Base-by-base conservation (phyloP, 2,329 filamentous ascomycete species). In the Exophiala bonariae region DNA sequence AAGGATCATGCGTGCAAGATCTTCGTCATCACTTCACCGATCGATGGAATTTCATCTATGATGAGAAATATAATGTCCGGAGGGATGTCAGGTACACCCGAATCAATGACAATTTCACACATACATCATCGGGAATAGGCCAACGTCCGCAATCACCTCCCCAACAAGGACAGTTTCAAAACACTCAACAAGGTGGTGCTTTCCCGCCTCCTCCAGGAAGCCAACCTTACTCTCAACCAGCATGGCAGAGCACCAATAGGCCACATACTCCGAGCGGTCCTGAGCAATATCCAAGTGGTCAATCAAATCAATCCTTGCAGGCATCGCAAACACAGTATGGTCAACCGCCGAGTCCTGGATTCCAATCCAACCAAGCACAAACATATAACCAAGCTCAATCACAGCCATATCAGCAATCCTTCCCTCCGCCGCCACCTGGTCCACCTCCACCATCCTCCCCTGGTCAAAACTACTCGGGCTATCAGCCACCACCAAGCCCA, bases 21-120 rank as follows among this genome's bases (percentile, higher is more conserved):
- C 74, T 96, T 23, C 75, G 82, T 23, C 78, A 80, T 4, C 89
- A 96, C 64, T 96, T 96, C 60, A 78, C 83, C 2, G 86, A 95
- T 62, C 76, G 90, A 59, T 96, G 91, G 89, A 96, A 96, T 70
- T 95, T 88, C 63, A 91, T 96, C 55, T 95, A 82, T 56, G 77
- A 83, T 47, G 82, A 86, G 41, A 96, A 96, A 66, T 96, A 96
- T 63, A 70, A 73, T 50, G 74, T 78, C 26, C 76, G 80, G 13
- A 70, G 75, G 37, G 71, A 80, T 36, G 60, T 64, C 3, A 68
- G 78, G 46, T 83, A 82, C 54, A 58, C 65, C 10, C 66, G 59
- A 53, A 59, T 67, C 3, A 39, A 60, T 49, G 19, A 60, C 66
- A 30, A 67, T 58, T 61, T 66, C 61, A 33, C 52, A 32, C 53